Evolutionary conservation across 1,284 basidiomycete species (phyloP).

Genomic region (Pseudozyma sp.): DNA sequence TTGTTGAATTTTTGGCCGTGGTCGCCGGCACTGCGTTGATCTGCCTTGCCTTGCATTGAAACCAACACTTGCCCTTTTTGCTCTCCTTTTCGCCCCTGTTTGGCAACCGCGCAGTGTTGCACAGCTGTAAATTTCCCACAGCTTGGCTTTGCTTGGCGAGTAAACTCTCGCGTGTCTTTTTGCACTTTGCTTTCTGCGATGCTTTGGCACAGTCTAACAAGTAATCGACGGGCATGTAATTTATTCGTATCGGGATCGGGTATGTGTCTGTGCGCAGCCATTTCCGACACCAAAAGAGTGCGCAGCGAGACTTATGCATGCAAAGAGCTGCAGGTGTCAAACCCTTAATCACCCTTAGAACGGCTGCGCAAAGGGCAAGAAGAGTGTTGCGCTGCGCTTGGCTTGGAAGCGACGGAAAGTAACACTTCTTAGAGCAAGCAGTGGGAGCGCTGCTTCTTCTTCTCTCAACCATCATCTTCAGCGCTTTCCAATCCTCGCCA

Average conservation of each 20-base stretch:
- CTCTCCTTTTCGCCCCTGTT: neutral
- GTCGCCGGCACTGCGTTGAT: conserved; percentile 2
- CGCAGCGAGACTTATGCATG: conserved; percentile 2
- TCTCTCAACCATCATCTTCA: too few species aligned
- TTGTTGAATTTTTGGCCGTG: conserved; percentile 3
- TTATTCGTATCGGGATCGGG: too few species aligned
- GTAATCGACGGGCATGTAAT: too few species aligned
- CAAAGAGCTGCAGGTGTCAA: conserved; percentile 12
- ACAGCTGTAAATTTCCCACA: too few species aligned
- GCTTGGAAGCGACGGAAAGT: too few species aligned
- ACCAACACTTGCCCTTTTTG: neutral
- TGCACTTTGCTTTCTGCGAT: neutral
- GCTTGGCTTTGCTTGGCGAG: too few species aligned
- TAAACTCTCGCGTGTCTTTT: conserved; percentile 7
- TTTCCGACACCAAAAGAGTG: too few species aligned
- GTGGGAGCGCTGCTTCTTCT: too few species aligned
- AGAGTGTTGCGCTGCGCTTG: neutral
- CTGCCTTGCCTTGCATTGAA: neutral
- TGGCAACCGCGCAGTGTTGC: neutral
- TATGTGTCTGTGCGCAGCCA: too few species aligned
- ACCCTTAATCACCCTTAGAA: neutral
- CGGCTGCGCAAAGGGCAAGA: neutral
- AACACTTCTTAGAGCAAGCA: too few species aligned
- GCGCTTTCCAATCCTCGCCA: neutral
- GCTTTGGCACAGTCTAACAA: neutral